These are phyloP conservation scores for Calonectria pauciramosa DNA, from an alignment of 2,329 filamentous ascomycete species.

Conservation along the genomic window DNA sequence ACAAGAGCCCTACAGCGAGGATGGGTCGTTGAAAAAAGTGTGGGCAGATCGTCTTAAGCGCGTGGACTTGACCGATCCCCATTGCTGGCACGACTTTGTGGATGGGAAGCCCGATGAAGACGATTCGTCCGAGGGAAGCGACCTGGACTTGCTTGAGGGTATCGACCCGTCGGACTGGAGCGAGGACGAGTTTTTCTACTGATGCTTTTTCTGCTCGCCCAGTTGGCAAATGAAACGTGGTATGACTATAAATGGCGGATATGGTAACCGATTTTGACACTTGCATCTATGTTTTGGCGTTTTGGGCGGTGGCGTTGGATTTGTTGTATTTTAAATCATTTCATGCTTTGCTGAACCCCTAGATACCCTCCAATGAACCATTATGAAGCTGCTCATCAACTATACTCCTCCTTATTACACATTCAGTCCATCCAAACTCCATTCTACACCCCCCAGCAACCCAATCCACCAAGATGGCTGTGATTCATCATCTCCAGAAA, in stretches of 20 bases:
- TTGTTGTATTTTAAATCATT: not conserved
- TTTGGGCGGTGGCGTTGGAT: constrained; percentile 4
- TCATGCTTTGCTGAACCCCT: not conserved
- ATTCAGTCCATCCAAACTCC: constrained; percentile 34
- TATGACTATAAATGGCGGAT: not conserved
- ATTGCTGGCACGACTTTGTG: constrained; percentile 45
- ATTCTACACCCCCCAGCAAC: constrained; percentile 40
- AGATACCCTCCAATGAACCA: constrained; percentile 32
- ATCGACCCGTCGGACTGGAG: constrained; percentile 27
- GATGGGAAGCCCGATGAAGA: constrained; percentile 32
- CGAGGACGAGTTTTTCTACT: constrained; percentile 14
- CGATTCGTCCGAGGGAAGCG: constrained; percentile 19
- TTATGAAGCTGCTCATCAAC: not conserved
- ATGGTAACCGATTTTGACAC: not conserved
- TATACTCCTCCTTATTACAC: not conserved
- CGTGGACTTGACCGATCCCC: constrained; percentile 41
- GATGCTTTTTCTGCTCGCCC: too few species aligned
- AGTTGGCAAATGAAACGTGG: not conserved
- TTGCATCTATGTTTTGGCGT: constrained; percentile 9
- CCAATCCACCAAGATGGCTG: constrained; percentile 39
- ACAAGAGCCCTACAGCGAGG: constrained; percentile 45
- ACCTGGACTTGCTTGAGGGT: constrained; percentile 25
- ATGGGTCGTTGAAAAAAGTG: constrained; percentile 37
- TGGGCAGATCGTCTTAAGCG: constrained; percentile 41
- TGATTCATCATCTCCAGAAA: not conserved